A percentile compares a stretch with the other conserved stretches of the same genome.
Conservation (phyloP, 1,284 basidiomycete genomes). For the Cutaneotrichosporon sp. region DNA sequence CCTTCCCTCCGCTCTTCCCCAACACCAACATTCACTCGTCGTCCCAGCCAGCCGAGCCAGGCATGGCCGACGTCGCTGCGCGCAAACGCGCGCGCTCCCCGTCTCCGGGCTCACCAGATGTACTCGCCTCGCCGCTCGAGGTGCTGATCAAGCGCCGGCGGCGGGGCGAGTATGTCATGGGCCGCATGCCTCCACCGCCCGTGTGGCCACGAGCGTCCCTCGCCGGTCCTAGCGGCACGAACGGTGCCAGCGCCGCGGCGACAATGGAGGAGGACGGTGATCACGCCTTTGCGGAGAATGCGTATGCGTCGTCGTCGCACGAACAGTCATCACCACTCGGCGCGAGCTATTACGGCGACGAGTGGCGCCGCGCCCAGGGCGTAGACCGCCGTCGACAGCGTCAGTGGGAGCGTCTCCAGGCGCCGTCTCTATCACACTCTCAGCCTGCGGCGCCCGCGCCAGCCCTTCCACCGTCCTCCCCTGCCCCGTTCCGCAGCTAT, state of each 20-base stretch:
- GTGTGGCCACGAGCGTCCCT: background rate
- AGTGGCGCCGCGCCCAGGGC: background rate
- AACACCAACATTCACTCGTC: background rate
- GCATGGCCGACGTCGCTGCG: slow-evolving; percentile 19
- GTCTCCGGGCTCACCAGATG: slow-evolving; percentile 29
- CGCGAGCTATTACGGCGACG: background rate
- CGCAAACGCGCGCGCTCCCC: slow-evolving; percentile 39
- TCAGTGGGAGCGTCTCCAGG: slow-evolving; percentile 18
- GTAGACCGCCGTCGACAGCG: slow-evolving; percentile 17
- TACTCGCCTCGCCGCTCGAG: slow-evolving; percentile 38
- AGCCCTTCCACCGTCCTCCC: no score
- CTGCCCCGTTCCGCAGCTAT: no score
- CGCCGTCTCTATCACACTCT: slow-evolving; percentile 7
- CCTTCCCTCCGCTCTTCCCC: no score
- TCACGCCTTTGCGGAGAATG: background rate
- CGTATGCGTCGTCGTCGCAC: background rate
- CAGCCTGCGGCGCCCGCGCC: no score
- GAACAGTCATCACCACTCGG: background rate
- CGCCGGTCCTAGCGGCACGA: background rate
- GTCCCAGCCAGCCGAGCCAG: background rate
- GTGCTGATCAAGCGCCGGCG: slow-evolving; percentile 37
- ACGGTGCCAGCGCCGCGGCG: background rate
- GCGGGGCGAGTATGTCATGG: slow-evolving; percentile 7
- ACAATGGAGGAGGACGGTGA: background rate
- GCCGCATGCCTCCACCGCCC: background rate